Evolutionary conservation across 768 basidiomycete species (phyloP).

Genomic region (Boletus speciosus): DNA sequence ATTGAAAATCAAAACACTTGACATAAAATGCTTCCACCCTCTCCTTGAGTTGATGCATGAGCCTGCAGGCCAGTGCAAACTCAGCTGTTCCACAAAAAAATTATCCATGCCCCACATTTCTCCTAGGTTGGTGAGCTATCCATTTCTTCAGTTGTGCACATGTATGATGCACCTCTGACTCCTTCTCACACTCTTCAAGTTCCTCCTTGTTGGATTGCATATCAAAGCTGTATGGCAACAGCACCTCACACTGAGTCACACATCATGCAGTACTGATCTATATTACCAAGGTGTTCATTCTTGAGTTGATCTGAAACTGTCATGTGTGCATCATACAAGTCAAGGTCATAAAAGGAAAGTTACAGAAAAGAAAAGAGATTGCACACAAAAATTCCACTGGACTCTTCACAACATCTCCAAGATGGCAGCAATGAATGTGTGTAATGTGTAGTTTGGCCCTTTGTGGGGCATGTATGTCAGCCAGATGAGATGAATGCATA

Average conservation of each 20-base stretch:
- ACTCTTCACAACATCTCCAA: conserved; percentile 76
- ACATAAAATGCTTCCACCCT: too few species aligned
- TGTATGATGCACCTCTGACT: neutral
- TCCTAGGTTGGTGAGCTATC: neutral
- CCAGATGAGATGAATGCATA: conserved; percentile 79
- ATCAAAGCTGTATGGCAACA: conserved; percentile 70
- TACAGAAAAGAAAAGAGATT: neutral
- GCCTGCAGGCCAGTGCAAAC: too few species aligned
- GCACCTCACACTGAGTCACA: conserved; percentile 55
- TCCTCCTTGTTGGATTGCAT: conserved; percentile 45
- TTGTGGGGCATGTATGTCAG: conserved; percentile 65
- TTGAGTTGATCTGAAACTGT: conserved; percentile 63
- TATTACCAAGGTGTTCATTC: conserved; percentile 93
- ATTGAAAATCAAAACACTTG: too few species aligned
- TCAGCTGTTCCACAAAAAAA: too few species aligned
- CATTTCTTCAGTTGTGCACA: neutral
- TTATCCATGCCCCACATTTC: neutral
- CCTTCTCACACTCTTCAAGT: conserved; percentile 37
- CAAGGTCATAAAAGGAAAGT: neutral
- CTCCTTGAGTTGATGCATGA: too few species aligned
- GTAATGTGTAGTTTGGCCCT: conserved; percentile 48
- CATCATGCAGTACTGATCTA: conserved; percentile 90
- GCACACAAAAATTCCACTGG: conserved; percentile 90
- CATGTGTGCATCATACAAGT: neutral
- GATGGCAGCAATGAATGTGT: conserved; percentile 64